Conservation (phyloP, 2,329 filamentous ascomycete genomes). For the Cryphonectria carpinicola region DNA sequence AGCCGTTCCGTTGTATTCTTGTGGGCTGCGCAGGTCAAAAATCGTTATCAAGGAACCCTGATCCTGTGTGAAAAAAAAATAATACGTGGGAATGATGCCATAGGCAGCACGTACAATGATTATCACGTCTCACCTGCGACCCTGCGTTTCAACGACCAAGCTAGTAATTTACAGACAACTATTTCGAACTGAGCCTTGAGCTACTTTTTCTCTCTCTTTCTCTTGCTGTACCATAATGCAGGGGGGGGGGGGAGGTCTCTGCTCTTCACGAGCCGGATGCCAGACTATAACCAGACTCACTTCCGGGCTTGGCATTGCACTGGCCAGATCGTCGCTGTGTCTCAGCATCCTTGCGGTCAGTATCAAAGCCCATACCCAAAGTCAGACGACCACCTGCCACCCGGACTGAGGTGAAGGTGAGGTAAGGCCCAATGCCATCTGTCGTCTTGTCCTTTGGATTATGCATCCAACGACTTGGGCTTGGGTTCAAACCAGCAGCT, state of each 20-base stretch:
- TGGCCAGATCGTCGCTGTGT: background rate
- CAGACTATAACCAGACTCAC: background rate
- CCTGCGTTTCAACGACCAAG: background rate
- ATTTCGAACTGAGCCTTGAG: background rate
- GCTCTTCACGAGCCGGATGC: background rate
- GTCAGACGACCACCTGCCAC: background rate
- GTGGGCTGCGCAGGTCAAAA: background rate
- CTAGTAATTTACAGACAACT: too few species aligned
- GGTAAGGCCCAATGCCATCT: background rate
- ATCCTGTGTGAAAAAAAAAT: background rate
- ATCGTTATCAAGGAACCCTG: background rate
- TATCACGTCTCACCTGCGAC: background rate
- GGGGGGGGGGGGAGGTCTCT: too few species aligned
- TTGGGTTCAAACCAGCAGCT: background rate
- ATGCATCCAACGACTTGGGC: background rate
- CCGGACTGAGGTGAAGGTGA: background rate
- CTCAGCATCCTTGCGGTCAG: conserved; percentile 3
- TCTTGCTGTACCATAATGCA: background rate
- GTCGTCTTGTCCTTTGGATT: background rate
- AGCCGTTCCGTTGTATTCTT: background rate
- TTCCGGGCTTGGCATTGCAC: background rate
- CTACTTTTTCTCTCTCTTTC: background rate
- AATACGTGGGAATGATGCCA: background rate
- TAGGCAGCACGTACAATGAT: background rate
- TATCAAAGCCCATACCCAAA: background rate